Conservation (phyloP, 768 basidiomycete genomes). For the Suillus placidus region DNA sequence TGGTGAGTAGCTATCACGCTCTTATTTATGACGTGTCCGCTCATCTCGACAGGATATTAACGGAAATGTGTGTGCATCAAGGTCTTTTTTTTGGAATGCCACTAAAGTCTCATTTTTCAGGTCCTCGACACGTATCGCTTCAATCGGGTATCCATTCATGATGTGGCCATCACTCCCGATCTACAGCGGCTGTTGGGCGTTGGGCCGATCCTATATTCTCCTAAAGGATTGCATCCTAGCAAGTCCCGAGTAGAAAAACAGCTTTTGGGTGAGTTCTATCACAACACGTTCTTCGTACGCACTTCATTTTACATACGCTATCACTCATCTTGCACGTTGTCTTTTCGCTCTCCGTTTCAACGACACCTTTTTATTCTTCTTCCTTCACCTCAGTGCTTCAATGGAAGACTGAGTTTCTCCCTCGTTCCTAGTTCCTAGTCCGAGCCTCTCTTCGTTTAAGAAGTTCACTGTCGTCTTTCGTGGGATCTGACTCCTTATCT, state of each 20-base stretch:
- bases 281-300: too few relatives aligned
- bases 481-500: background rate
- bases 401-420: too few relatives aligned
- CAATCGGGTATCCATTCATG: conserved; percentile 64
- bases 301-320: too few relatives aligned
- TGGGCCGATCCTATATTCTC: conserved; percentile 66
- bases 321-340: too few relatives aligned
- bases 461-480: background rate
- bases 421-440: too few relatives aligned
- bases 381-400: too few relatives aligned
- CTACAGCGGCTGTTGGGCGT: conserved; percentile 65
- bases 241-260: conserved; percentile 73
- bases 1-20: conserved; percentile 42
- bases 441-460: too few relatives aligned
- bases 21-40: conserved; percentile 11
- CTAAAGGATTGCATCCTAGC: conserved; percentile 64
- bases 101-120: conserved; percentile 29
- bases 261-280: conserved; percentile 56
- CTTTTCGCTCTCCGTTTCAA: too few relatives aligned
- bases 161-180: conserved; percentile 72
- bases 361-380: too few relatives aligned
- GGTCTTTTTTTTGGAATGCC: background rate
- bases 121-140: conserved; percentile 61
- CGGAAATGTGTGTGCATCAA: conserved; percentile 48
- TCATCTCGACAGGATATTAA: conserved; percentile 49